Conservation (phyloP, 1,284 basidiomycete species). For the Fomes fomentarius region DNA sequence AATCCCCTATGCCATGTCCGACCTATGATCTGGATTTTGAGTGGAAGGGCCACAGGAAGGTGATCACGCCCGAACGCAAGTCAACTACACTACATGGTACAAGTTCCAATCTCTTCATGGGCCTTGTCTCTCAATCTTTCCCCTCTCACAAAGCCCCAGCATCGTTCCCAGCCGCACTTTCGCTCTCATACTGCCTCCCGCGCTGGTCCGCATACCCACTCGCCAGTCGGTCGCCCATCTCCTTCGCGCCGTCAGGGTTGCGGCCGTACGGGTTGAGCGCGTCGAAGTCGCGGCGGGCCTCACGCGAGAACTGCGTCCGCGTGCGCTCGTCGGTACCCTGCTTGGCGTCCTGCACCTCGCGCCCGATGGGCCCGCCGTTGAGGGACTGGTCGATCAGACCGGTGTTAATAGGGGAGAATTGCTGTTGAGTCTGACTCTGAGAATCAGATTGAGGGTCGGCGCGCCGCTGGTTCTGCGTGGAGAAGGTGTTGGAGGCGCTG, state of each 20-base stretch:
- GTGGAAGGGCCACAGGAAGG: not conserved
- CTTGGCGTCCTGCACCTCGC: constrained; percentile 32
- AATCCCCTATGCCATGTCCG: not conserved
- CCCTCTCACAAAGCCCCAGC: constrained; percentile 11
- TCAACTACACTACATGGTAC: not conserved
- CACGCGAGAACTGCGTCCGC: constrained; percentile 28
- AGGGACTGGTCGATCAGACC: constrained; percentile 31
- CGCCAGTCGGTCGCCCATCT: constrained; percentile 33
- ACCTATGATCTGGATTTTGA: not conserved
- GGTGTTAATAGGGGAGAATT: not conserved
- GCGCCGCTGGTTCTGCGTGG: constrained; percentile 17
- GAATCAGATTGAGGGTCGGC: constrained; percentile 19
- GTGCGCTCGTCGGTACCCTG: constrained; percentile 32
- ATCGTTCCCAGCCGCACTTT: constrained; percentile 20
- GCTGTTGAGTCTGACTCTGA: constrained; percentile 12
- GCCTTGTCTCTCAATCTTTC: not conserved
- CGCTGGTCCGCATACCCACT: constrained; percentile 30
- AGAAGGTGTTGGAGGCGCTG: constrained; percentile 30
- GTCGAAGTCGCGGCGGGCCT: constrained; percentile 31
- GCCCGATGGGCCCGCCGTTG: constrained; percentile 26
- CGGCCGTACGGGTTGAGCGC: constrained; percentile 32
- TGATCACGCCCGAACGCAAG: no score
- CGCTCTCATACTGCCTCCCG: constrained; percentile 27
- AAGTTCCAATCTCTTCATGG: not conserved
- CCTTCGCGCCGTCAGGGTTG: constrained; percentile 31